These are phyloP conservation scores for Heracleum sosnowskyi DNA, from an alignment of 129 eudicot genomes.

Conservation along the genomic window DNA sequence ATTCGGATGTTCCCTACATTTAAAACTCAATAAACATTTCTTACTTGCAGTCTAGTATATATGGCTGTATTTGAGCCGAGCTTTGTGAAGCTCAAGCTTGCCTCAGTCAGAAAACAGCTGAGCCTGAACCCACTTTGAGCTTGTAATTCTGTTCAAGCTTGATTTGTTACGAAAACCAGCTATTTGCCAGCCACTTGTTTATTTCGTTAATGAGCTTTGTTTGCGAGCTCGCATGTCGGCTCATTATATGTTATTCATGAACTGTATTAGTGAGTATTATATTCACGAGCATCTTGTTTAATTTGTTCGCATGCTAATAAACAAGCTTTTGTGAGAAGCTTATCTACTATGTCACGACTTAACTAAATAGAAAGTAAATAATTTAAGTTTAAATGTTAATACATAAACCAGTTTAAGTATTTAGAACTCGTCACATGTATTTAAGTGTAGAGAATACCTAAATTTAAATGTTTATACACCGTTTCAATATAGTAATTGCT, in stretches of 20 bases:
- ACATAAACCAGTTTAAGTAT: neutral
- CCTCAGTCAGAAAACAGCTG: too few relatives aligned
- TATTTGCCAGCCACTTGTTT: neutral
- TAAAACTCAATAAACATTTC: neutral
- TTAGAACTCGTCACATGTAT: neutral
- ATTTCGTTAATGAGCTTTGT: neutral
- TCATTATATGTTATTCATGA: neutral
- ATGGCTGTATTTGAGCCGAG: neutral
- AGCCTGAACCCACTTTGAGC: neutral
- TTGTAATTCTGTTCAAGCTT: neutral
- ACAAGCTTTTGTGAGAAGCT: neutral
- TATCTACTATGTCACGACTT: neutral
- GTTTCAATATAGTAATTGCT: too few relatives aligned
- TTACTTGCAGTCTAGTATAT: neutral
- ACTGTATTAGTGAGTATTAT: neutral
- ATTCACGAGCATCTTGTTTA: neutral
- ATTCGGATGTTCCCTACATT: neutral
- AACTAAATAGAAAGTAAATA: neutral
- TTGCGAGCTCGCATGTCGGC: neutral
- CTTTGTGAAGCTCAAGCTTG: too few relatives aligned
- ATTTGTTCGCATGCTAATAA: neutral
- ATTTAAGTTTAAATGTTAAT: too few relatives aligned
- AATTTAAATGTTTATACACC: neutral
- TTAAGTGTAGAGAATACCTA: neutral
- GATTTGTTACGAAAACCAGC: neutral